phyloP scores from a whole-genome alignment of 345 rosid genomes.

The Hirschfeldia incana region DNA sequence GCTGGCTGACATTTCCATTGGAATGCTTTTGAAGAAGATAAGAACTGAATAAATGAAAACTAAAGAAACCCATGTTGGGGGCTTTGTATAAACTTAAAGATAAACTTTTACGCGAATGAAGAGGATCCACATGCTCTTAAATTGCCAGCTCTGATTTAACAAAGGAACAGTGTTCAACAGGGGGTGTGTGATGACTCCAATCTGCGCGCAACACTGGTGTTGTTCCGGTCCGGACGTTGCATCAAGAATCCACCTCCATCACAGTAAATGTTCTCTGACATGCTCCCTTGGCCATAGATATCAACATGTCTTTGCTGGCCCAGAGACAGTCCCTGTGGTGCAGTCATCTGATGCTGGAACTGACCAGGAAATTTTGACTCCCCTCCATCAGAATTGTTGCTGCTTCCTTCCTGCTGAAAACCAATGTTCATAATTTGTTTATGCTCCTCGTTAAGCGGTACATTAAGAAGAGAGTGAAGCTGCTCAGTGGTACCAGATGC shows the following conservation, averaged over 20 bases:
- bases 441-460: conserved; percentile 58
- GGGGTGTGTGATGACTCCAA: conserved; percentile 54
- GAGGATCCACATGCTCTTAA: conserved; percentile 67
- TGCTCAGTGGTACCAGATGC: conserved; percentile 55
- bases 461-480: conserved; percentile 77
- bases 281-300: conserved; percentile 54
- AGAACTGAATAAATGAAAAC: too few species aligned
- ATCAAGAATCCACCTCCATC: conserved; percentile 59
- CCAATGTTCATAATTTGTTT: conserved; percentile 50
- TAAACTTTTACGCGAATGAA: too few species aligned
- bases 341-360: conserved; percentile 56
- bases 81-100: too few species aligned
- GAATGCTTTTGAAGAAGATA: too few species aligned
- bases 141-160: conserved; percentile 72
- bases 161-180: conserved; percentile 51
- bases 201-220: conserved; percentile 45
- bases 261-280: conserved; percentile 49
- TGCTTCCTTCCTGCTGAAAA: conserved; percentile 56
- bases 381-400: conserved; percentile 51
- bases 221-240: conserved; percentile 70
- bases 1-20: too few species aligned
- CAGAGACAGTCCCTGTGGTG: conserved; percentile 51
- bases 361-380: too few species aligned
- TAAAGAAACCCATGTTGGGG: too few species aligned
- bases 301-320: conserved; percentile 58